These are phyloP conservation scores for Gonapodya prolifera DNA, from an alignment of 192 early-diverging fungal species.

Conservation along the genomic window DNA sequence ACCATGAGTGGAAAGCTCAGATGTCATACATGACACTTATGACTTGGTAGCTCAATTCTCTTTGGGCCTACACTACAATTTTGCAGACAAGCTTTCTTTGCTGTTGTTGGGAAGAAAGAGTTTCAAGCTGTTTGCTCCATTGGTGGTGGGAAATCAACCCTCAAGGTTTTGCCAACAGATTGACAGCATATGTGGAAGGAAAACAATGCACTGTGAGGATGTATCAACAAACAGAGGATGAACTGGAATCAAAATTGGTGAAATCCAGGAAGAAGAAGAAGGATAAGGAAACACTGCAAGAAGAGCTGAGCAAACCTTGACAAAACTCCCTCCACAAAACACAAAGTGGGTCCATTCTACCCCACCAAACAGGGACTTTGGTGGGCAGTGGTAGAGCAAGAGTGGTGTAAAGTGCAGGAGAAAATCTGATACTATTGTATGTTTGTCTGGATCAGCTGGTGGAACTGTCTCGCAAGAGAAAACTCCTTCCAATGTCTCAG, in stretches of 20 bases:
- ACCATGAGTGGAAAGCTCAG: too few relatives aligned
- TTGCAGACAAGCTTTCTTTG: conserved; percentile 30
- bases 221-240: conserved; percentile 2
- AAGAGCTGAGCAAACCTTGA: background rate
- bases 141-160: conserved; percentile 14
- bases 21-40: too few relatives aligned
- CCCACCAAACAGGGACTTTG: too few relatives aligned
- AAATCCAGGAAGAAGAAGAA: background rate
- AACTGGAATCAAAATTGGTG: background rate
- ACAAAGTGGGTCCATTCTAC: too few relatives aligned
- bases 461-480: too few relatives aligned
- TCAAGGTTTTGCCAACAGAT: conserved; percentile 19
- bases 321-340: too few relatives aligned
- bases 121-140: conserved; percentile 28
- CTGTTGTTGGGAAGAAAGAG: conserved; percentile 21
- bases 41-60: conserved; percentile 21
- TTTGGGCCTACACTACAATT: conserved; percentile 33
- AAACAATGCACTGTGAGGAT: background rate
- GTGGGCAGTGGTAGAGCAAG: too few relatives aligned
- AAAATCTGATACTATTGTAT: too few relatives aligned
- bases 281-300: background rate
- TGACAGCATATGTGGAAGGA: conserved; percentile 17
- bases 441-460: too few relatives aligned
- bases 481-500: too few relatives aligned
- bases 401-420: too few relatives aligned